These are phyloP conservation scores for Balansia obtecta DNA, from an alignment of 2,329 filamentous ascomycete genomes.

Conservation along the genomic window DNA sequence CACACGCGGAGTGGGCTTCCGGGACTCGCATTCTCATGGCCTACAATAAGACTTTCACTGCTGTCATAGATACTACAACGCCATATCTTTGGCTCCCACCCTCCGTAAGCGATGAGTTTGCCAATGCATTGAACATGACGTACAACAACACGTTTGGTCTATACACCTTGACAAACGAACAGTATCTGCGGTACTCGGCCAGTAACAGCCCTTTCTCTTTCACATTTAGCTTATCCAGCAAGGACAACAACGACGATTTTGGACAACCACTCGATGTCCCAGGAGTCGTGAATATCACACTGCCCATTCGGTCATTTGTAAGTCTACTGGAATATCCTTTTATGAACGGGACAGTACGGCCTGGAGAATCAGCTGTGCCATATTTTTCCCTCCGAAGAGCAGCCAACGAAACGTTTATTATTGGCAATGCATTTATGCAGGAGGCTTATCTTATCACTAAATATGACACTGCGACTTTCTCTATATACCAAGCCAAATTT, in stretches of 20 bases:
- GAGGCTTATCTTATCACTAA: constrained; percentile 50
- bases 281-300: constrained; percentile 44
- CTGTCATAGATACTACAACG: constrained; percentile 51
- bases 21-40: constrained; percentile 24
- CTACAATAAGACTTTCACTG: constrained; percentile 35
- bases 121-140: constrained; percentile 47
- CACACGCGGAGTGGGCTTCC: constrained; percentile 26
- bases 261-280: constrained; percentile 33
- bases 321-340: constrained; percentile 38
- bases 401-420: constrained; percentile 38
- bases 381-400: constrained; percentile 57
- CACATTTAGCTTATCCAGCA: constrained; percentile 44
- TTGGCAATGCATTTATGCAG: constrained; percentile 59
- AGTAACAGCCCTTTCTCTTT: constrained; percentile 34
- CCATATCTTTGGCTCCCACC: constrained; percentile 52
- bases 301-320: constrained; percentile 38
- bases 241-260: constrained; percentile 40
- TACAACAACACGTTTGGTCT: constrained; percentile 52
- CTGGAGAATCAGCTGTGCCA: constrained; percentile 31
- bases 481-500: constrained; percentile 42
- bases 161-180: constrained; percentile 50
- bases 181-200: constrained; percentile 33
- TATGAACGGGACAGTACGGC: constrained; percentile 28
- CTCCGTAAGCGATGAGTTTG: constrained; percentile 50
- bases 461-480: constrained; percentile 41